Evolutionary conservation across 163 green algal genomes (phyloP).

Genomic region (Scenedesmus sp.): DNA sequence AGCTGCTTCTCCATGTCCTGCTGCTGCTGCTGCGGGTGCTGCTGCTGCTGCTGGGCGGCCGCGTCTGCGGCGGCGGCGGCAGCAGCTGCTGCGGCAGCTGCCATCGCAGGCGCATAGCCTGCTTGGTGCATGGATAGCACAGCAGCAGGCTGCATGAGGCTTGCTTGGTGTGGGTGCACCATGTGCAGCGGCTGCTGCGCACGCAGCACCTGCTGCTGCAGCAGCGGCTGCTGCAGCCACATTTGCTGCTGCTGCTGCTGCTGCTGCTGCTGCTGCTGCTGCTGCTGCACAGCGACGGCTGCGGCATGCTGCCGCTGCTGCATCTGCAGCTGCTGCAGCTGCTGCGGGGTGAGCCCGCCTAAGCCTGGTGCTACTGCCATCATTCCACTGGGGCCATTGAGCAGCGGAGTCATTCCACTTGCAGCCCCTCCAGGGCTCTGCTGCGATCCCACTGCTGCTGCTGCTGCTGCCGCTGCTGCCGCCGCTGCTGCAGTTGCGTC

Average conservation of each 20-base stretch:
- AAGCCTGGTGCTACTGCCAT: conserved; percentile 3
- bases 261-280: conserved; percentile 2
- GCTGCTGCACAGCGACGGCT: background rate
- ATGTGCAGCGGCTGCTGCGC: background rate
- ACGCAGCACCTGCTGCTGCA: background rate
- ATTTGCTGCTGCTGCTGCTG: conserved; percentile 26
- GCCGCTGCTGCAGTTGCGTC: conserved; percentile 23
- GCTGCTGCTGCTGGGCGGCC: conserved; percentile 22
- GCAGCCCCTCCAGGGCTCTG: background rate
- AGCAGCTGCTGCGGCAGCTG: conserved; percentile 19
- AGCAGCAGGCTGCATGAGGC: background rate
- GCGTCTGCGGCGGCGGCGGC: conserved; percentile 16
- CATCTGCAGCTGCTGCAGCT: conserved; percentile 45
- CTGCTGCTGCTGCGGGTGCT: conserved; percentile 32
- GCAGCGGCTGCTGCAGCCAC: conserved; percentile 20
- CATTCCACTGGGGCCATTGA: background rate
- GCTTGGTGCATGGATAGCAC: conserved; percentile 1
- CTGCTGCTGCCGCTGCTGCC: conserved; percentile 17
- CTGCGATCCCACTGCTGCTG: background rate
- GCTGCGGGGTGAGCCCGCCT: conserved; percentile 2
- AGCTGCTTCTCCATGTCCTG: conserved; percentile 23
- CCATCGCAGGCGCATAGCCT: background rate
- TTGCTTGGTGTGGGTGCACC: background rate
- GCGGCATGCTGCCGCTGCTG: conserved; percentile 31
- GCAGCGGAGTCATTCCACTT: background rate